Evolutionary conservation across 2,329 filamentous ascomycete species (phyloP).

Genomic region (Albifimbria verrucaria): DNA sequence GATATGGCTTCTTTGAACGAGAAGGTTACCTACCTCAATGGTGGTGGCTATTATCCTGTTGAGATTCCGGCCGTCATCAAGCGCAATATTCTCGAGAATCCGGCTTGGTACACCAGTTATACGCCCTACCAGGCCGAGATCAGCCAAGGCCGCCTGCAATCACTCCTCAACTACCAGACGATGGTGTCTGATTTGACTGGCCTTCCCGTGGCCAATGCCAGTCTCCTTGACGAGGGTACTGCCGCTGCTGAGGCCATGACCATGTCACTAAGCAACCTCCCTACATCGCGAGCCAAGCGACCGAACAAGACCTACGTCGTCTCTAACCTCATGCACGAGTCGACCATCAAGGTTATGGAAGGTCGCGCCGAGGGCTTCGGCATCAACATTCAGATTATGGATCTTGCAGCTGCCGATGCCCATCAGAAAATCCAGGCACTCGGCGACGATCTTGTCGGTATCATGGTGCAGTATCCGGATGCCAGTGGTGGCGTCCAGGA

Average conservation of each 20-base stretch:
- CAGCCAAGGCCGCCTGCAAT: slow-evolving; percentile 90
- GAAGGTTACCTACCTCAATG: slow-evolving; percentile 67
- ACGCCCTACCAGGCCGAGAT: slow-evolving; percentile 97
- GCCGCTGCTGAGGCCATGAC: slow-evolving; percentile 96
- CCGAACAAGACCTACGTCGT: slow-evolving; percentile 80
- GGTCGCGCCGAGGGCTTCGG: slow-evolving; percentile 90
- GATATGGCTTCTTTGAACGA: slow-evolving; percentile 36
- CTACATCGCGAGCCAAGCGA: slow-evolving; percentile 68
- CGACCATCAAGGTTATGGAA: slow-evolving; percentile 79
- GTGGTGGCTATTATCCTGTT: slow-evolving; percentile 85
- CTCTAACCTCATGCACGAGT: slow-evolving; percentile 76
- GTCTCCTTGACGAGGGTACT: slow-evolving; percentile 85
- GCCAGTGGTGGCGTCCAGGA: slow-evolving; percentile 78
- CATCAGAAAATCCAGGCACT: slow-evolving; percentile 66
- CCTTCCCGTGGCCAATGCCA: slow-evolving; percentile 85
- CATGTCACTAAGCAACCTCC: slow-evolving; percentile 75
- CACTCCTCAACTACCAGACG: slow-evolving; percentile 92
- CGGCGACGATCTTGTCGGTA: slow-evolving; percentile 80
- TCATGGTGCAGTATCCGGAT: slow-evolving; percentile 93
- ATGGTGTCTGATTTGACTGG: slow-evolving; percentile 85
- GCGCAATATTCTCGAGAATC: slow-evolving; percentile 87
- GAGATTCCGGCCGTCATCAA: slow-evolving; percentile 86
- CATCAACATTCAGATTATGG: slow-evolving; percentile 70
- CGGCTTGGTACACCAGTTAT: slow-evolving; percentile 97
- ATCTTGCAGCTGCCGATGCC: slow-evolving; percentile 63